Evolutionary conservation across 129 eudicot genomes (phyloP), one percentile per base, ranked within the genome.

Genomic region (Chrysanthemum makinoi): DNA sequence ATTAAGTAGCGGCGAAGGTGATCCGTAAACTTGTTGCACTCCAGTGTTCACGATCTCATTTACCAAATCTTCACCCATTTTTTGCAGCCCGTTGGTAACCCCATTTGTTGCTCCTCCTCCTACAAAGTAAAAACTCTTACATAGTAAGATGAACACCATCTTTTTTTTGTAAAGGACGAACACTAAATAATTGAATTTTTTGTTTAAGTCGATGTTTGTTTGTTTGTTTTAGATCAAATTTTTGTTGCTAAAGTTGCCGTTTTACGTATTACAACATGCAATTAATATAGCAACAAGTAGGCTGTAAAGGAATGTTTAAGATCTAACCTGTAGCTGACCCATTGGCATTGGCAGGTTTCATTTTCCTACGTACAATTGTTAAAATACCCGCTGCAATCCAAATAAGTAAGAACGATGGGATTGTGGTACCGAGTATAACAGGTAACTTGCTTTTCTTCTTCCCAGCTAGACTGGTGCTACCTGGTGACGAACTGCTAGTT

Each of bases 351-450:
- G 70, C 54, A 10, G 81, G 24, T 50, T 58, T 73, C 8, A 61
- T 72, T 65, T 68, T 75, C 73, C 16, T 83, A 20, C 43, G 86
- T 30, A 83, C 22, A 14, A 80, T 33, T 51, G 73, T 15, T 0
- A 77, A 4, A 44, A 74, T 6, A 60, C 80, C 82, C 0, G 57
- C 77, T 10, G 57, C 68, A 46, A 77, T 66, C 88, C 88, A 86
- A 5, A 78, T 22, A 1, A 86, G 57, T 11, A 86, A 19, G 56
- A 83, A 71, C 17, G 19, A 0, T 1, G 91, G 91, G 54, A 86
- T 78, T 0, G 80, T 77, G 65, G 70, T 77, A 55, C 88, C 91
- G 2, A 86, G 69, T 19, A 86, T 33, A 20, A 80, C 46, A 0
- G 83, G 82, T 22, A 80, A 1, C 28, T 62, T 56, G 66, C 46